A percentile compares a stretch with the other conserved stretches of the same genome.
These are phyloP conservation scores for Lunasporangiospora selenospora DNA, from an alignment of 192 early-diverging fungal genomes.

Conservation along the genomic window DNA sequence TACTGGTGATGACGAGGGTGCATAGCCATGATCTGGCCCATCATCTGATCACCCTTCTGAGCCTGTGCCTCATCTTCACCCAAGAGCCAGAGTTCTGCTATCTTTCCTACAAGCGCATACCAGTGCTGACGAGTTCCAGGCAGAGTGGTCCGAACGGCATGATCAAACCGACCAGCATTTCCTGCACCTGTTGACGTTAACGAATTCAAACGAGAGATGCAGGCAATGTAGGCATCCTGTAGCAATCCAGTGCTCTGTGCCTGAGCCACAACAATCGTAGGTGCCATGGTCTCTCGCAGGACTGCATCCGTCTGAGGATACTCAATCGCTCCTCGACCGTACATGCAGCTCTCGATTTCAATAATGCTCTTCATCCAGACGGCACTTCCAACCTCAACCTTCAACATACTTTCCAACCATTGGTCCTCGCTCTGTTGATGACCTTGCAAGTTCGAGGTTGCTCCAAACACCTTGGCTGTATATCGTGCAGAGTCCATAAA, in stretches of 20 bases:
- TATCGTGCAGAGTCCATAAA: slow-evolving; percentile 47
- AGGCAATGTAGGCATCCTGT: slow-evolving; percentile 40
- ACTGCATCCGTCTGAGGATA: slow-evolving; percentile 42
- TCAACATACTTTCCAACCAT: slow-evolving; percentile 46
- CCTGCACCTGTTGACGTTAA: background rate
- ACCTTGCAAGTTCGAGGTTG: no score
- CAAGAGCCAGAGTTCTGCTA: slow-evolving; percentile 47
- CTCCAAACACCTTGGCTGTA: slow-evolving; percentile 41
- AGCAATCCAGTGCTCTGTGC: slow-evolving; percentile 29
- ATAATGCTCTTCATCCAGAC: slow-evolving; percentile 35
- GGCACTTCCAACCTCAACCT: slow-evolving; percentile 42
- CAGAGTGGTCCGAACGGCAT: slow-evolving; percentile 32
- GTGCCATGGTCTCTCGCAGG: slow-evolving; percentile 43
- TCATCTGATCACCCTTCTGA: slow-evolving; percentile 31
- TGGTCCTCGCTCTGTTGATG: slow-evolving; percentile 34
- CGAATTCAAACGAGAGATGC: slow-evolving; percentile 33
- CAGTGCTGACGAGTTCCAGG: slow-evolving; percentile 45
- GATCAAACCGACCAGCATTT: slow-evolving; percentile 25
- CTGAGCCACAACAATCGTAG: slow-evolving; percentile 40
- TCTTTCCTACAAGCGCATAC: slow-evolving; percentile 47
- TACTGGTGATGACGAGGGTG: slow-evolving; percentile 40
- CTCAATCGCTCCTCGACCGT: slow-evolving; percentile 32
- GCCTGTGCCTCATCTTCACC: slow-evolving; percentile 30
- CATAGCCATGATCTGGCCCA: slow-evolving; percentile 44
- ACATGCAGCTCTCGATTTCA: slow-evolving; percentile 45